phyloP scores from a whole-genome alignment of 257 asterid species.

The Ballota nigra region DNA sequence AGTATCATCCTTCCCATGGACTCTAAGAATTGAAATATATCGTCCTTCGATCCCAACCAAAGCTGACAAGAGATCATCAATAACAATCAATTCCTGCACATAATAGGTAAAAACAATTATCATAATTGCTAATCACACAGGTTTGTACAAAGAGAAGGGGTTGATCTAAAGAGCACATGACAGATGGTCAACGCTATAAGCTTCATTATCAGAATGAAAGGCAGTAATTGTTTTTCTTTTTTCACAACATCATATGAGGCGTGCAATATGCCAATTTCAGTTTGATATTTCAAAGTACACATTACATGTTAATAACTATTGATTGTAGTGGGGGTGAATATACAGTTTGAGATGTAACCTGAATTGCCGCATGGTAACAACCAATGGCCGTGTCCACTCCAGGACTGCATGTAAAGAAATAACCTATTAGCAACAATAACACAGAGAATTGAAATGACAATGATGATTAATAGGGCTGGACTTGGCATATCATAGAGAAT shows the following conservation, averaged over 20 bases:
- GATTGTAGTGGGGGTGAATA: background rate
- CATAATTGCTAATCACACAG: conserved; percentile 7
- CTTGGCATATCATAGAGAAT: background rate
- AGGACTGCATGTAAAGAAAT: conserved; percentile 35
- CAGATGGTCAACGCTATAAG: conserved; percentile 10
- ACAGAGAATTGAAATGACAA: background rate
- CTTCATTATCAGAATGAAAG: background rate
- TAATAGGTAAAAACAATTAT: background rate
- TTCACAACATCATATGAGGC: conserved; percentile 5
- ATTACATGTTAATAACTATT: background rate
- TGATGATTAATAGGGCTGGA: background rate
- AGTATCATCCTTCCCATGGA: conserved; percentile 56
- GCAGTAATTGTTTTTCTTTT: background rate
- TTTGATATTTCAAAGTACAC: background rate
- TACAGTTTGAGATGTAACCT: conserved; percentile 42
- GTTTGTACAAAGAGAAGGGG: background rate
- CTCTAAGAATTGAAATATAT: conserved; percentile 64
- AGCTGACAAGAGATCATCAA: conserved; percentile 79
- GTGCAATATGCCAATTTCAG: conserved; percentile 20
- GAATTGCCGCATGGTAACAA: conserved; percentile 76
- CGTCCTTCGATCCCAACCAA: conserved; percentile 93
- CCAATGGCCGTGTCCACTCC: conserved; percentile 74
- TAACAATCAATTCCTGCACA: conserved; percentile 82
- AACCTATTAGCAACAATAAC: conserved; percentile 7
- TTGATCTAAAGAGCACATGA: conserved; percentile 2